Evolutionary conservation across 164 flowering plant species (phyloP), one percentile per base, ranked within the genome.

Genomic region (Macadamia tetraphylla): DNA sequence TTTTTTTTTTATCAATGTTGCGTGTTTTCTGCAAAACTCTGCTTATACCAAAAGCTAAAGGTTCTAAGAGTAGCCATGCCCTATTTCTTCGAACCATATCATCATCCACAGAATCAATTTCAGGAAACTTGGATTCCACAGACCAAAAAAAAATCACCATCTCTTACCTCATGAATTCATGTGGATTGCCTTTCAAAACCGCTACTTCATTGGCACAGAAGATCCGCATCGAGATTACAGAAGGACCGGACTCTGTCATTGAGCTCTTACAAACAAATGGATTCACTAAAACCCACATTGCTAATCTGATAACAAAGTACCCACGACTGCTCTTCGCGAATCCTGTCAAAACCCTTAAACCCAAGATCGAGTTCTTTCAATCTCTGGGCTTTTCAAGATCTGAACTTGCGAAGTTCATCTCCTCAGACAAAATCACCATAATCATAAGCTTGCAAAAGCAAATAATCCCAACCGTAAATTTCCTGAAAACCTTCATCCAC

Each of bases 151-250:
- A 71, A 10, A 58, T 70, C 18, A 31, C 68, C 2, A 61, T 74
- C 10, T 70, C 75, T n/a, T 78, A 75, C 67, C 74, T 75, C 60
- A 29, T 58, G 2, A 30, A 67, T 4, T 66, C 73, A 57, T 75
- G 73, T 64, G 78, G 81, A 58, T 57, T 78, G 6, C 61, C 81
- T 1, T 58, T 13, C 10, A 75, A 75, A 58, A 35, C 70, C 23
- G 81, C 81, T 17, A 31, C 40, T 2, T 57, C 59, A 1, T 67
- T 29, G 0, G 67, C 78, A 11, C 59, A 60, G 23, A n/a, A 29
- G 5, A 49, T 78, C n/a, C 11, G 65, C 1, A 58, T 75, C 15
- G 10, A 55, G 12, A 14, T 40, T 49, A 62, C 68, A 3, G 75
- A 71, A 6, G 62, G 17, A 44, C 62, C 76, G 1, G 70, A 52